These are phyloP conservation scores for Gastrodia elata DNA, from an alignment of 106 monocot genomes.

Conservation along the genomic window DNA sequence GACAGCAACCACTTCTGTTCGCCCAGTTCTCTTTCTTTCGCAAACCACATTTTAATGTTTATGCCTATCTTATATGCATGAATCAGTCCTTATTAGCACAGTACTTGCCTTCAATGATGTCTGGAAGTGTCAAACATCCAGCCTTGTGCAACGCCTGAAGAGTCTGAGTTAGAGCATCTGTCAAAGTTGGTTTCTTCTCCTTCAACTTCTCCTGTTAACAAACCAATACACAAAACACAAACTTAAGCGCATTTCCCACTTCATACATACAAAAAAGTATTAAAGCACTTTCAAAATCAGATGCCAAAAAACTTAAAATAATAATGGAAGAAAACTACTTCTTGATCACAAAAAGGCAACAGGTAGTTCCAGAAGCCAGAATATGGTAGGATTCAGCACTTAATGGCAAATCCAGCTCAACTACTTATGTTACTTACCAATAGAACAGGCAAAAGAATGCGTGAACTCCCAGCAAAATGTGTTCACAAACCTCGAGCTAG, in stretches of 20 bases:
- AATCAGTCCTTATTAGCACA: conserved; percentile 5
- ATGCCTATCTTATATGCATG: background rate
- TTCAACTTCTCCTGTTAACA: conserved; percentile 86
- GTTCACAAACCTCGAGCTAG: conserved; percentile 78
- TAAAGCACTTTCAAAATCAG: background rate
- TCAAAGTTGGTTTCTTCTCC: conserved; percentile 70
- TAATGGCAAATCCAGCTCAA: too few species aligned
- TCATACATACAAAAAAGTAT: background rate
- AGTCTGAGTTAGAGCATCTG: conserved; percentile 74
- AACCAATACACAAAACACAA: conserved; percentile 3
- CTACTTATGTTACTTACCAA: conserved; percentile 60
- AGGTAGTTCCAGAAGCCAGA: background rate
- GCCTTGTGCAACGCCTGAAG: conserved; percentile 84
- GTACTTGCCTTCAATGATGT: conserved; percentile 74
- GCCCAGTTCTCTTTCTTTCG: background rate
- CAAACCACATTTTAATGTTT: background rate
- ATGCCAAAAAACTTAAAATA: too few species aligned
- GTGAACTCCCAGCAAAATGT: conserved; percentile 80
- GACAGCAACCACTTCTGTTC: background rate
- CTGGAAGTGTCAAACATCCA: conserved; percentile 78
- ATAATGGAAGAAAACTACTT: too few species aligned
- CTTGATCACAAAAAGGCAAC: background rate
- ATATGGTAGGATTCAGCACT: too few species aligned
- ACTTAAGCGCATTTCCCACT: background rate
- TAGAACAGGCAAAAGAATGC: conserved; percentile 68